Percentiles rank a stretch among this genome's conserved stretches.
Evolutionary conservation across 164 flowering plant species (phyloP).

Genomic region (Magnolia changhungtana): DNA sequence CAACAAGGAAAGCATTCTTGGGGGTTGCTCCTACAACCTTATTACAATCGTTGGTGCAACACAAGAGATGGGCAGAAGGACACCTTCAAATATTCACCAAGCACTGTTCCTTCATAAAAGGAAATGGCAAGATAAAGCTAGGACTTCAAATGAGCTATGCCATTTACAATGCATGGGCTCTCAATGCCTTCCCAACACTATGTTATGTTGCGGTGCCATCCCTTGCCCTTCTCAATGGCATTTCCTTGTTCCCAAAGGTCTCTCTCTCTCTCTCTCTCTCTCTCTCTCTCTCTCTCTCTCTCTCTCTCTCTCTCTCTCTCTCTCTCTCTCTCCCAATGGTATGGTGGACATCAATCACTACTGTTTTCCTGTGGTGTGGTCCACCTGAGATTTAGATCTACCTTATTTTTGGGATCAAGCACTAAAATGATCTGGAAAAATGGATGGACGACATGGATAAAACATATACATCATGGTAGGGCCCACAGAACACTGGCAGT

Average conservation of each 20-base stretch:
- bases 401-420: too few species aligned
- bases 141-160: constrained; percentile 51
- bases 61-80: constrained; percentile 84
- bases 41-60: constrained; percentile 51
- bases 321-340: too few species aligned
- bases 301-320: too few species aligned
- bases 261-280: background rate
- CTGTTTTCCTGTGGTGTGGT: too few species aligned
- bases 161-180: constrained; percentile 48
- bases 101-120: constrained; percentile 48
- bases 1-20: constrained; percentile 42
- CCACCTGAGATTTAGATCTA: too few species aligned
- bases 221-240: constrained; percentile 53
- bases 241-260: constrained; percentile 48
- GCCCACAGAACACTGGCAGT: too few species aligned
- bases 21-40: constrained; percentile 55
- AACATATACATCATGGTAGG: too few species aligned
- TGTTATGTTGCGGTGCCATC: constrained; percentile 60
- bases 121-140: constrained; percentile 37
- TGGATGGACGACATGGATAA: too few species aligned
- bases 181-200: constrained; percentile 42
- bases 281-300: too few species aligned
- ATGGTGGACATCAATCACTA: too few species aligned
- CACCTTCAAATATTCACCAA: constrained; percentile 56
- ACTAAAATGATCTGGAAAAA: too few species aligned